Percentiles rank a stretch among this genome's conserved stretches.
Conservation (phyloP, 352 stramenopile genomes). For the Phytopythium delawarense region DNA sequence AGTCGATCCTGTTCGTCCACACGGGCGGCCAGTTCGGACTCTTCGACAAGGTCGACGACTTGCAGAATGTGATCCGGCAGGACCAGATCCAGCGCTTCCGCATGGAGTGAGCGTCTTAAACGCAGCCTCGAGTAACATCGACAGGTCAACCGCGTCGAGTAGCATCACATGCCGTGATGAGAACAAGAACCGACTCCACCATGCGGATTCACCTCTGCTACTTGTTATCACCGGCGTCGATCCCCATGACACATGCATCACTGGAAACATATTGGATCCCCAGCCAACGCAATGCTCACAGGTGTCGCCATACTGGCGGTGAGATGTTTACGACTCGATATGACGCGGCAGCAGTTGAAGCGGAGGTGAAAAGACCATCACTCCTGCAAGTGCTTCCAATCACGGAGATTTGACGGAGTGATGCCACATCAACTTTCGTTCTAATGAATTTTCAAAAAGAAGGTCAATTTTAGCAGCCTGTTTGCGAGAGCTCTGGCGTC, state of each 20-base stretch:
- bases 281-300: background rate
- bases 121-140: background rate
- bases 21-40: constrained; percentile 89
- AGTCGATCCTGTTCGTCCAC: constrained; percentile 89
- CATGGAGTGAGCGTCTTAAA: constrained; percentile 29
- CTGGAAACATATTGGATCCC: too few species aligned
- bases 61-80: constrained; percentile 48
- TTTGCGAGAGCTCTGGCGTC: background rate
- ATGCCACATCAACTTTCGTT: background rate
- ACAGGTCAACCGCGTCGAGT: background rate
- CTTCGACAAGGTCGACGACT: constrained; percentile 87
- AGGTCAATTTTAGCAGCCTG: background rate
- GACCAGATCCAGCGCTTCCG: constrained; percentile 52
- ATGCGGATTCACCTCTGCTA: too few species aligned
- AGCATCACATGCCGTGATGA: background rate
- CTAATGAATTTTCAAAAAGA: background rate
- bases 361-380: constrained; percentile 1
- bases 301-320: background rate
- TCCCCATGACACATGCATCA: too few species aligned
- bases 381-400: constrained; percentile 4
- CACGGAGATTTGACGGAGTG: background rate
- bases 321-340: background rate
- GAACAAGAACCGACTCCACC: background rate
- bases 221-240: too few species aligned
- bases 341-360: background rate